These are phyloP conservation scores for Aspergillus spinulosporus DNA, from an alignment of 2,329 filamentous ascomycete species.

Conservation along the genomic window DNA sequence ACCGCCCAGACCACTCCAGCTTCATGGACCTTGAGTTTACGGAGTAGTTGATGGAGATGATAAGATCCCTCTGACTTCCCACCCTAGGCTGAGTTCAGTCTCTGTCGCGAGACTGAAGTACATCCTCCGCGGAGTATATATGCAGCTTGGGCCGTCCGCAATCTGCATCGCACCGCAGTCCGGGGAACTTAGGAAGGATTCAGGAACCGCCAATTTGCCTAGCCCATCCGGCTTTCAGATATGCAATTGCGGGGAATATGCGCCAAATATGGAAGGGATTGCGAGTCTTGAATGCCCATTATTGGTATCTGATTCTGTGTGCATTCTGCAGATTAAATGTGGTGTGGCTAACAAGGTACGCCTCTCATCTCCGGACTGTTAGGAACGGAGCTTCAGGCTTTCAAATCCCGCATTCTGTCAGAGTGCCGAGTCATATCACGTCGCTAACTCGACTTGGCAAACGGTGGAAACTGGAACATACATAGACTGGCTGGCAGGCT, in stretches of 20 bases:
- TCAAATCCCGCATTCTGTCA: conserved; percentile 4
- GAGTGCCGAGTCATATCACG: neutral
- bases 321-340: neutral
- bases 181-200: neutral
- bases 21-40: neutral
- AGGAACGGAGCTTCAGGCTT: neutral
- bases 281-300: conserved; percentile 3
- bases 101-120: conserved; percentile 5
- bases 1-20: conserved; percentile 9
- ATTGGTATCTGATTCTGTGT: too few species aligned
- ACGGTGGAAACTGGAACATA: neutral
- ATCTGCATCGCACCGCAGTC: neutral
- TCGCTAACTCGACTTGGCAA: neutral
- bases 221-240: neutral
- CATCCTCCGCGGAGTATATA: neutral
- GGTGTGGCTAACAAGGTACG: neutral
- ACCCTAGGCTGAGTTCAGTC: conserved; percentile 12
- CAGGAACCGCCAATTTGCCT: conserved; percentile 7
- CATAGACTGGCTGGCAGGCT: neutral
- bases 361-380: neutral
- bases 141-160: neutral
- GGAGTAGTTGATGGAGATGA: too few species aligned
- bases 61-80: neutral
- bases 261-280: conserved; percentile 11
- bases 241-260: conserved; percentile 1